Conservation (phyloP, 306 rosid species). For the Acacia crassicarpa region DNA sequence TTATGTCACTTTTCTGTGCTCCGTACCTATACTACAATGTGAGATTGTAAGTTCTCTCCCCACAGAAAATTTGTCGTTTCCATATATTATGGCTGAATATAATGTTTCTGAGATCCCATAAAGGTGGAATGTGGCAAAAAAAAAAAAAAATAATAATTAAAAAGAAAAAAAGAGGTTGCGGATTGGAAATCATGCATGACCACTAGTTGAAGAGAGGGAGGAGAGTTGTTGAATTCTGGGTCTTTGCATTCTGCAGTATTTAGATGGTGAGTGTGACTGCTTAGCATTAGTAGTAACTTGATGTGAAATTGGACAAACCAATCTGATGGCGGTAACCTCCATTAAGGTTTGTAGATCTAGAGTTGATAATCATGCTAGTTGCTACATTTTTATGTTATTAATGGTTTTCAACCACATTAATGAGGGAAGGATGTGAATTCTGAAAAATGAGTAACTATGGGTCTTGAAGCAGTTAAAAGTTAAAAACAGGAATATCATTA, state of each 20-base stretch:
- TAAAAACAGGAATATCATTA: slow-evolving; percentile 1
- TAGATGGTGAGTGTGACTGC: background rate
- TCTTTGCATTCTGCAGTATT: slow-evolving; percentile 8
- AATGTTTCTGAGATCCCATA: slow-evolving; percentile 7
- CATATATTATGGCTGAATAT: slow-evolving; percentile 4
- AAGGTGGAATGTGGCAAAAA: background rate
- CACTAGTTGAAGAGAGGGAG: background rate
- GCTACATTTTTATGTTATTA: background rate
- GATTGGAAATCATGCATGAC: background rate
- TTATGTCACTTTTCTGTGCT: slow-evolving; percentile 58
- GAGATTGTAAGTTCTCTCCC: slow-evolving; percentile 60
- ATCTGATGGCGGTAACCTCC: background rate
- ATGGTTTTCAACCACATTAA: slow-evolving; percentile 2
- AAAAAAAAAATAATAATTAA: background rate
- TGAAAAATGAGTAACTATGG: slow-evolving; percentile 13
- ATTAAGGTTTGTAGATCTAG: background rate
- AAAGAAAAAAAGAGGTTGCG: background rate
- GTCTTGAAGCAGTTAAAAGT: background rate
- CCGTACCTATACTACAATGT: slow-evolving; percentile 78
- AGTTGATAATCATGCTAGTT: slow-evolving; percentile 12
- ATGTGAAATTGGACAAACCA: background rate
- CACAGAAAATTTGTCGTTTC: slow-evolving; percentile 13
- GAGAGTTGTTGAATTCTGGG: slow-evolving; percentile 17
- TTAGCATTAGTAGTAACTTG: background rate
- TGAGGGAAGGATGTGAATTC: background rate